Evolutionary conservation across 2,329 filamentous ascomycete species (phyloP).

Genomic region (Diaporthe capsici): DNA sequence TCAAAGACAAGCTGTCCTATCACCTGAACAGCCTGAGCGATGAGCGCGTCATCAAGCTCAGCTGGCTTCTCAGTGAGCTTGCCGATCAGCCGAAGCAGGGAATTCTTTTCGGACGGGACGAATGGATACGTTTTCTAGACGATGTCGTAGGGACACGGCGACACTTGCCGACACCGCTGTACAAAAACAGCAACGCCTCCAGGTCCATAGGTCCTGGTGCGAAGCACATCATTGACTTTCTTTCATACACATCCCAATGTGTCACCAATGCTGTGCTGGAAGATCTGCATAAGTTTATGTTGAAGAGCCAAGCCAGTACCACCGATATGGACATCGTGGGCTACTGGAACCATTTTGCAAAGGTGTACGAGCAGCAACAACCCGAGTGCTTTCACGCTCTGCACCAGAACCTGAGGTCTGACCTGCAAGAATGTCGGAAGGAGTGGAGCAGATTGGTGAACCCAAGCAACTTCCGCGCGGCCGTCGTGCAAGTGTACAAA

Average conservation of each 20-base stretch:
- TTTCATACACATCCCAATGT: constrained; percentile 69
- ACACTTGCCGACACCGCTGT: constrained; percentile 27
- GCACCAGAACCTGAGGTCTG: constrained; percentile 42
- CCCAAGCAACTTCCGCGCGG: constrained; percentile 44
- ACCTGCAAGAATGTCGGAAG: constrained; percentile 49
- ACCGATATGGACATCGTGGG: constrained; percentile 42
- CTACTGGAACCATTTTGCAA: constrained; percentile 56
- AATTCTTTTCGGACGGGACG: constrained; percentile 59
- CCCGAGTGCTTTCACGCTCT: constrained; percentile 30
- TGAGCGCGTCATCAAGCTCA: constrained; percentile 61
- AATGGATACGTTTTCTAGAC: constrained; percentile 58
- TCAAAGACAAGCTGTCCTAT: constrained; percentile 76
- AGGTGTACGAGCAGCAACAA: constrained; percentile 43
- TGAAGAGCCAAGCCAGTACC: constrained; percentile 8
- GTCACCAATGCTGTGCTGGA: constrained; percentile 55
- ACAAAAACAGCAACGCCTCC: constrained; percentile 10
- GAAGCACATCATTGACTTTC: constrained; percentile 72
- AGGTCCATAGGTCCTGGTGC: constrained; percentile 37
- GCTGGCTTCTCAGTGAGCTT: constrained; percentile 65
- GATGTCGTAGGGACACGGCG: constrained; percentile 38
- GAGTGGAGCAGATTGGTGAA: constrained; percentile 51
- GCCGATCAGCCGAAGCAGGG: constrained; percentile 73
- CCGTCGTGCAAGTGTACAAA: constrained; percentile 55
- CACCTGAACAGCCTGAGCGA: constrained; percentile 65
- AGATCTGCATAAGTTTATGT: constrained; percentile 48